Base-by-base conservation (phyloP, 306 rosid genomes). In the Rosa persica region DNA sequence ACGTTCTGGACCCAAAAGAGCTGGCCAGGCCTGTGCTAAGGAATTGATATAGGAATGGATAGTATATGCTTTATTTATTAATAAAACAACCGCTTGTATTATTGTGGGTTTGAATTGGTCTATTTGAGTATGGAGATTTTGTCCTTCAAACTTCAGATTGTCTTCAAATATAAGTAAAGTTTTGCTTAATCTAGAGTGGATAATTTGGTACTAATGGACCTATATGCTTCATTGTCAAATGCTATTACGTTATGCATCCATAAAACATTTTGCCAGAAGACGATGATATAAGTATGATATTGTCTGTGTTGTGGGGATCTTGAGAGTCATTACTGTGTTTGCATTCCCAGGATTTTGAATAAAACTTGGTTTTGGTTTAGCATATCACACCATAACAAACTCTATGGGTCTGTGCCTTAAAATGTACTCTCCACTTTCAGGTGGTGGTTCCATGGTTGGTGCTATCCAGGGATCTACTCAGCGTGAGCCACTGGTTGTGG, bases 361-460 rank as follows among this genome's bases (percentile, higher is more conserved):
- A 48, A 66, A 17, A 66, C 25, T 16, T 66, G 47, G 12, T 38
- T 38, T 38, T 8, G 15, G 27, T 66, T 9, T 25, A 60, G 66
- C 15, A 27, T 30, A 62, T 20, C 72, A 67, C 13, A 67, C n/a
- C 47, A 12, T 42, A 10, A 8, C 17, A 43, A 8, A 67, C 36
- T 68, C 44, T 13, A 40, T 40, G 73, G 52, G 27, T 42, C 34
- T 72, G 19, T 49, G 62, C 52, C 12, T 72, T 75, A 60, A 34
- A 62, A 64, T 76, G 22, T 80, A 46, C 67, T 6, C 27, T 78
- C 82, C 75, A 75, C 82, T 83, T 57, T 84, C 89, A 95, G 98
- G 98, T 80, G 98, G 99, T 70, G 99, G 97, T 72, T 91, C 99
- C 13, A 93, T 95, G 99, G 97, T 93, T 76, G 98, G 96, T 42